phyloP scores from a whole-genome alignment of 805 yeast genomes.

The Zygoascus ofunaensis region DNA sequence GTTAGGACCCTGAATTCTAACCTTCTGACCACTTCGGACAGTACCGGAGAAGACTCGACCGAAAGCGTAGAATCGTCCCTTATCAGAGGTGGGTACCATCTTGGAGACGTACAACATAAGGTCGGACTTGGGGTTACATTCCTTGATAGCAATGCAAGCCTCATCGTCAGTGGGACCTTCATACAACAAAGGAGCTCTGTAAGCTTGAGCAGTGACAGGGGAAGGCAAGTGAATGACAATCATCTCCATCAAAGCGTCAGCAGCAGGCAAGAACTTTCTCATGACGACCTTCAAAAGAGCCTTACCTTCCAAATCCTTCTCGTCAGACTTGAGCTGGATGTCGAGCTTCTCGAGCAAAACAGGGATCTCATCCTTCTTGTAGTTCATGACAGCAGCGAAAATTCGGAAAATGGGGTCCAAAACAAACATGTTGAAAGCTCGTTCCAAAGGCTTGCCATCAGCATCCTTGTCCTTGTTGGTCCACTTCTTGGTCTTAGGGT shows the following conservation, averaged over 20 bases:
- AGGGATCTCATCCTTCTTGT: conserved; percentile 96
- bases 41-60: conserved; percentile 99
- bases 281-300: conserved; percentile 95
- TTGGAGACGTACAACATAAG: conserved; percentile 98
- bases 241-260: conserved; percentile 98
- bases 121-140: conserved; percentile 98
- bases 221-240: conserved; percentile 97
- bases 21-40: conserved; percentile 97
- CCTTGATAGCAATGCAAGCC: conserved; percentile 83
- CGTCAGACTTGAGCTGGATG: conserved; percentile 87
- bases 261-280: conserved; percentile 99
- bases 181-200: conserved; percentile 98
- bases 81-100: conserved; percentile 99
- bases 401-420: conserved; percentile 98
- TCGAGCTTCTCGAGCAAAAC: conserved; percentile 87
- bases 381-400: conserved; percentile 96
- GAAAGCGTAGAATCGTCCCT: conserved; percentile 99
- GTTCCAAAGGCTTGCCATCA: conserved; percentile 88
- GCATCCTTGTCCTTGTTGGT: conserved; percentile 91
- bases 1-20: conserved; percentile 99
- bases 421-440: conserved; percentile 99
- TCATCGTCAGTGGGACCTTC: conserved; percentile 95
- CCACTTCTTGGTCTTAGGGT: conserved; percentile 99
- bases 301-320: conserved; percentile 98
- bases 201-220: conserved; percentile 97